Percentiles rank a stretch among this genome's conserved stretches.
phyloP scores from a whole-genome alignment of 345 rosid genomes.

The Orychophragmus violaceus region DNA sequence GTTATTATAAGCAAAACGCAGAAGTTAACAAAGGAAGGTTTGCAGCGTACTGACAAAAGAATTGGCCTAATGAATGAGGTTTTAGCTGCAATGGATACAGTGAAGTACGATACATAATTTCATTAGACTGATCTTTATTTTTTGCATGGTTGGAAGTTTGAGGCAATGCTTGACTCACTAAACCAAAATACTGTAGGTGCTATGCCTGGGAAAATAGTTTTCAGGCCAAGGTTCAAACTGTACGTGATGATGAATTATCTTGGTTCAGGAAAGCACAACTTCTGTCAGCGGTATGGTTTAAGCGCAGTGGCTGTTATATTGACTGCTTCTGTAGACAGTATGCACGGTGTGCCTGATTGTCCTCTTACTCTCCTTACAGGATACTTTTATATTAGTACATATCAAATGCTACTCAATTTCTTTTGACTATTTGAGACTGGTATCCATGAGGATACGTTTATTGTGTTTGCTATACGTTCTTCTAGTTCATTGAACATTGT shows the following conservation, averaged over 20 bases:
- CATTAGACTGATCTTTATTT: background rate
- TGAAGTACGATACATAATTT: conserved; percentile 68
- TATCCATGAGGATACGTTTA: background rate
- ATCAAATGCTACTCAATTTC: background rate
- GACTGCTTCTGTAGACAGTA: conserved; percentile 7
- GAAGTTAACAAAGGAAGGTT: conserved; percentile 85
- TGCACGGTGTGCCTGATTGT: background rate
- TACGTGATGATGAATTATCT: conserved; percentile 79
- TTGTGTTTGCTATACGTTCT: background rate
- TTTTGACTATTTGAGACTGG: background rate
- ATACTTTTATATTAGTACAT: background rate
- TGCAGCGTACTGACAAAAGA: conserved; percentile 96
- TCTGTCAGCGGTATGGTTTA: conserved; percentile 74
- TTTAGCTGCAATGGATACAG: conserved; percentile 98
- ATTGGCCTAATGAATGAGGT: conserved; percentile 97
- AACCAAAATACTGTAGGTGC: conserved; percentile 52
- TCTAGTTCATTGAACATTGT: conserved; percentile 12
- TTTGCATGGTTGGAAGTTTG: conserved; percentile 11
- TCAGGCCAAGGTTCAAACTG: conserved; percentile 73
- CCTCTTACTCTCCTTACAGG: background rate
- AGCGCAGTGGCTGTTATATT: conserved; percentile 7
- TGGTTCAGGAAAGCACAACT: conserved; percentile 95
- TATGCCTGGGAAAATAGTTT: conserved; percentile 99
- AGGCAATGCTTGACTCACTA: conserved; percentile 13
- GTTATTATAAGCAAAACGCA: conserved; percentile 84